phyloP scores from a whole-genome alignment of 805 yeast species.

The Wickerhamomyces pijperi region DNA sequence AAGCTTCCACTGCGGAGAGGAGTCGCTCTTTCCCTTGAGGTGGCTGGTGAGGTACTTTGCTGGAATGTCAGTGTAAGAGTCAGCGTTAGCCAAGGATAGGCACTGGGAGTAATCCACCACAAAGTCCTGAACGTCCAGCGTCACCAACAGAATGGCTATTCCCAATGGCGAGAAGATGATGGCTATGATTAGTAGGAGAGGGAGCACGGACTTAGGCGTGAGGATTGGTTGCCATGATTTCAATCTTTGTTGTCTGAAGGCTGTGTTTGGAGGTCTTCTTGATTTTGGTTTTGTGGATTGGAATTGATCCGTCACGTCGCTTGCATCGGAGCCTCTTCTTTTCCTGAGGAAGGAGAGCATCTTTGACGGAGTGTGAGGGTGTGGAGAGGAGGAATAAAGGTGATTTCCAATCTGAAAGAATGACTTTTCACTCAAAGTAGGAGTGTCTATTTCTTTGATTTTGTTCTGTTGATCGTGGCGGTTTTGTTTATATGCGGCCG shows the following conservation, averaged over 20 bases:
- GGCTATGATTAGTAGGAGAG: conserved; percentile 64
- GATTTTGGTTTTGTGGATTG: conserved; percentile 24
- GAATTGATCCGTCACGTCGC: conserved; percentile 17
- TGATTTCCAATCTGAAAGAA: too few species aligned
- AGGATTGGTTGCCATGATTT: conserved; percentile 75
- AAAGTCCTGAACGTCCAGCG: conserved; percentile 67
- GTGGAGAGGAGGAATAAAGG: too few species aligned
- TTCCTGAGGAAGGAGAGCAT: conserved; percentile 16
- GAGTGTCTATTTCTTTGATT: too few species aligned
- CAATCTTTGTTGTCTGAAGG: conserved; percentile 62
- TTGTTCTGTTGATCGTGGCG: too few species aligned
- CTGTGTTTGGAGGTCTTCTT: conserved; percentile 58
- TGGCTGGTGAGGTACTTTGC: conserved; percentile 44
- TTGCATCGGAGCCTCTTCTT: conserved; percentile 18
- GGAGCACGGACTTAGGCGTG: conserved; percentile 85
- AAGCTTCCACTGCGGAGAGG: conserved; percentile 54
- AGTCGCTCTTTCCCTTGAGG: conserved; percentile 31
- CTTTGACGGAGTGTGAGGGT: not conserved
- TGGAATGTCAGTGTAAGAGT: conserved; percentile 42
- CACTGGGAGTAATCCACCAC: conserved; percentile 72
- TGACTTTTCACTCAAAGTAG: too few species aligned
- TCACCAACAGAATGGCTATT: conserved; percentile 68
- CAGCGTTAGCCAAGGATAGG: conserved; percentile 33
- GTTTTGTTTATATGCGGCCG: too few species aligned
- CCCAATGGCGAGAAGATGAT: conserved; percentile 87